Evolutionary conservation across 164 flowering plant genomes (phyloP), one percentile per base, ranked within the genome.

Genomic region (Hamamelis virginiana): DNA sequence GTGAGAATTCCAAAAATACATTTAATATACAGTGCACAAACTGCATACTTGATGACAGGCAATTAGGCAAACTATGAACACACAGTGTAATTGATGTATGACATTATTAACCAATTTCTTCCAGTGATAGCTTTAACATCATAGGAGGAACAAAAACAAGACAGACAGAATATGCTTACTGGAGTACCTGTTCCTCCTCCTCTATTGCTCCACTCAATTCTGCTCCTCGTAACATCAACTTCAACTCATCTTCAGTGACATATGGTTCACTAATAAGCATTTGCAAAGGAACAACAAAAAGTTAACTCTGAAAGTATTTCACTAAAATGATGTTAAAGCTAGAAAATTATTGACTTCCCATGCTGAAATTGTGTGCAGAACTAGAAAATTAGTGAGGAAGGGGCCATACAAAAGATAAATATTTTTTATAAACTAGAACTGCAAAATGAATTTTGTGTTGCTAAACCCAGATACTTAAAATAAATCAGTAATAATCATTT

Each of bases 211-310:
- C 99, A 81, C 98, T 93, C 67, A 88, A 69, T 74, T 91, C 95
- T 73, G 98, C 99, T 67, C 97, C 98, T 62, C 97, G 87, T 67
- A 96, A 59, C 98, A 93, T 93, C 82, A 96, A 77, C 83, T 96
- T 96, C 80, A 94, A 74, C 81, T 96, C 99, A 69, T 93, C 99
- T 75, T 96, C 98, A 69, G 99, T 94, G 61, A 91, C 99, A 82
- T 91, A 89, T 65, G 97, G 97, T 72, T 94, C 98, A 79, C 99
- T 96, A 57, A 27, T 23, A 74, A 52, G 76, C 60, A 59, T 8
- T 11, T 27, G 22, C 13, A 6, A 45, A 76, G 77, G 62, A 70
- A 48, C 18, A 14, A 59, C 58, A 41, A 41, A 51, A 57, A n/a
- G 22, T 65, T 9, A 69, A 61, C 4, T 26, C 15, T 19, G 10